phyloP scores from a whole-genome alignment of 1,139 yeast genomes.

The Casaregolazyma suthepensis region DNA sequence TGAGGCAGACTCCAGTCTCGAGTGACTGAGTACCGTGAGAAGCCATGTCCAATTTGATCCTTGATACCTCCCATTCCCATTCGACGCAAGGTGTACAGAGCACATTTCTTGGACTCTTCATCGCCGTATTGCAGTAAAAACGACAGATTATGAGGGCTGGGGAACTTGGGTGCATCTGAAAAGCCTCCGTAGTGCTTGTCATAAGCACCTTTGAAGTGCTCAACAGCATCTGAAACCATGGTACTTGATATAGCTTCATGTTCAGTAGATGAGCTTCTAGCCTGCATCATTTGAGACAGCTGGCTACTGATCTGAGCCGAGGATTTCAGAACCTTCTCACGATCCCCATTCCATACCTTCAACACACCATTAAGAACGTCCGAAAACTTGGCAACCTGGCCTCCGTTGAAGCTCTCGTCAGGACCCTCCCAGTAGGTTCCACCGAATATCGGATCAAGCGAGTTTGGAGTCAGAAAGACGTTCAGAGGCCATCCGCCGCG shows the following conservation, averaged over 20 bases:
- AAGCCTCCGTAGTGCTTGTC: conserved; percentile 33
- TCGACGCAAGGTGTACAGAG: conserved; percentile 24
- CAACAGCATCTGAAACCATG: conserved; percentile 22
- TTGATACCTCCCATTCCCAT: conserved; percentile 35
- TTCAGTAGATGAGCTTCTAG: conserved; percentile 25
- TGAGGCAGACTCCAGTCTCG: conserved; percentile 39
- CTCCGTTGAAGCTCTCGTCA: conserved; percentile 13
- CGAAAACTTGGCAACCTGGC: conserved; percentile 21
- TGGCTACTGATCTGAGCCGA: conserved; percentile 22
- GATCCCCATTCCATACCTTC: conserved; percentile 28
- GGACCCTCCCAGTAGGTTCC: conserved; percentile 39
- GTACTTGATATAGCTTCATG: conserved; percentile 11
- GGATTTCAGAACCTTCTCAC: conserved; percentile 22
- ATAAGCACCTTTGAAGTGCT: conserved; percentile 26
- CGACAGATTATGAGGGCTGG: conserved; percentile 31
- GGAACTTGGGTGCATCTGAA: conserved; percentile 35
- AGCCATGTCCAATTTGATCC: conserved; percentile 36
- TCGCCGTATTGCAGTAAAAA: conserved; percentile 24
- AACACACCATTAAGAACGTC: conserved; percentile 27
- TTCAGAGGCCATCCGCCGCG: conserved; percentile 40
- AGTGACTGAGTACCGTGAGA: conserved; percentile 36
- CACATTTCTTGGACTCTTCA: conserved; percentile 10
- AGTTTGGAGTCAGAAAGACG: conserved; percentile 33
- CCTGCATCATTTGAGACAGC: conserved; percentile 23
- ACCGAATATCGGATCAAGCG: conserved; percentile 34